Percentiles rank a stretch among this genome's conserved stretches.
Conservation (phyloP, 495 filamentous ascomycete species). For the Platismatia glauca region DNA sequence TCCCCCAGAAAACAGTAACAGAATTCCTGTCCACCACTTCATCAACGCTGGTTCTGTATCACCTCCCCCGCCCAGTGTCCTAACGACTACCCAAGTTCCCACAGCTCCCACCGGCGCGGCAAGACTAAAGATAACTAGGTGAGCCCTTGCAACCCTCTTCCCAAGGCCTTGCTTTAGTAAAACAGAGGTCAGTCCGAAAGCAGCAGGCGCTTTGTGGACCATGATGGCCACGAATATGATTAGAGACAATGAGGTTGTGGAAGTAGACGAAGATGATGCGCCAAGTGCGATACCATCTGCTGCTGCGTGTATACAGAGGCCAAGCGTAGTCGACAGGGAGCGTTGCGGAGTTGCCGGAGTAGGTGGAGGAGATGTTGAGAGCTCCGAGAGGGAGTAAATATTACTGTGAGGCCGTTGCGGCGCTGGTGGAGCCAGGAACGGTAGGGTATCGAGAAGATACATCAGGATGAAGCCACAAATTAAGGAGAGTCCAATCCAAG, state of each 20-base stretch:
- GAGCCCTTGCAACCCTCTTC: conserved; percentile 74
- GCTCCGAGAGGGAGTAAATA: conserved; percentile 27
- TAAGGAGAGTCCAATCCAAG: conserved; percentile 75
- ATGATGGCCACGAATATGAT: conserved; percentile 95
- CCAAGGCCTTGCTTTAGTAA: conserved; percentile 80
- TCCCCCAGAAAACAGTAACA: conserved; percentile 84
- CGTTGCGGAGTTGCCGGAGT: conserved; percentile 29
- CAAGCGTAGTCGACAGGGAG: conserved; percentile 69
- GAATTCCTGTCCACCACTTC: conserved; percentile 85
- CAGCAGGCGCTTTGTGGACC: conserved; percentile 94
- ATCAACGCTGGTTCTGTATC: conserved; percentile 34
- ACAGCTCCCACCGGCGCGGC: conserved; percentile 84
- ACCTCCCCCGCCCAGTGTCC: conserved; percentile 53
- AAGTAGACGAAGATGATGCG: conserved; percentile 60
- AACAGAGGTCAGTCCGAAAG: conserved; percentile 86
- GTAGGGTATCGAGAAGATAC: conserved; percentile 90
- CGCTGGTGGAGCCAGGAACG: conserved; percentile 53
- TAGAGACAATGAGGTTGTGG: conserved; percentile 64
- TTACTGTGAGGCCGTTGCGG: conserved; percentile 36
- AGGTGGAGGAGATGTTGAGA: conserved; percentile 25
- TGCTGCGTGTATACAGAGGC: conserved; percentile 89
- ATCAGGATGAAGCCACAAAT: conserved; percentile 89
- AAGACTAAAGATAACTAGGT: conserved; percentile 82
- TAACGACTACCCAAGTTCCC: conserved; percentile 69
- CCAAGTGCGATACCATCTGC: conserved; percentile 97